These are phyloP conservation scores for Ramularia endophylla DNA, from an alignment of 2,329 filamentous ascomycete species.

Conservation along the genomic window DNA sequence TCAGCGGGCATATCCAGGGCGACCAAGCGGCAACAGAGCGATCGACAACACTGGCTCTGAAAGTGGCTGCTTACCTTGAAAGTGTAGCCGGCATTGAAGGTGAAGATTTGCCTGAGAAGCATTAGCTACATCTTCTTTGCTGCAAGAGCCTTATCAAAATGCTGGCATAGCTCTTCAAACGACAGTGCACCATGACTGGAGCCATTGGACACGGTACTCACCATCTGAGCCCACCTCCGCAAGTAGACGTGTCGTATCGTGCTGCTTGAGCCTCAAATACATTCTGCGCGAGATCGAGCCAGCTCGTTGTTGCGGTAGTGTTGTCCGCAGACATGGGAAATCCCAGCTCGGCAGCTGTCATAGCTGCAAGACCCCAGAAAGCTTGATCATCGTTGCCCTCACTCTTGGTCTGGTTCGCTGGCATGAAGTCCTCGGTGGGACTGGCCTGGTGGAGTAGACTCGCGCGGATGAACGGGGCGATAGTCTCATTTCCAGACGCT, in stretches of 20 bases:
- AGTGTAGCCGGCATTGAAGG: constrained; percentile 69
- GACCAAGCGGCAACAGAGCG: no score
- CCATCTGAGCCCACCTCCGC: no score
- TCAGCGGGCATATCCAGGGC: no score
- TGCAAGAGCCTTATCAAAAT: no score
- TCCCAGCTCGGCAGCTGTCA: constrained; percentile 70
- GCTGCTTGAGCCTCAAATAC: constrained; percentile 70
- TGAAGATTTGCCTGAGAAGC: constrained; percentile 86
- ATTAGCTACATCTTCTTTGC: no score
- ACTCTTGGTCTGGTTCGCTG: constrained; percentile 32
- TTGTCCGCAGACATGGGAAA: constrained; percentile 47
- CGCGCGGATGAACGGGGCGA: constrained; percentile 55
- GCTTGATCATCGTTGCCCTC: constrained; percentile 54
- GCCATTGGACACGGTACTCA: no score
- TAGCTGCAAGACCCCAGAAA: constrained; percentile 76
- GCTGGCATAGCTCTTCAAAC: no score
- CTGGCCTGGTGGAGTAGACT: constrained; percentile 58
- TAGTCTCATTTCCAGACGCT: constrained; percentile 56
- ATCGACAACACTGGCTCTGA: no score
- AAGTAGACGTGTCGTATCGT: constrained; percentile 62
- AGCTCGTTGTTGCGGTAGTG: constrained; percentile 32
- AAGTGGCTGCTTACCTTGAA: no score
- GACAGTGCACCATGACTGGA: no score
- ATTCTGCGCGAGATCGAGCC: constrained; percentile 67
- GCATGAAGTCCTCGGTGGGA: constrained; percentile 56